Base-by-base conservation (phyloP, 1,284 basidiomycete genomes). In the Apiotrichum sp. region DNA sequence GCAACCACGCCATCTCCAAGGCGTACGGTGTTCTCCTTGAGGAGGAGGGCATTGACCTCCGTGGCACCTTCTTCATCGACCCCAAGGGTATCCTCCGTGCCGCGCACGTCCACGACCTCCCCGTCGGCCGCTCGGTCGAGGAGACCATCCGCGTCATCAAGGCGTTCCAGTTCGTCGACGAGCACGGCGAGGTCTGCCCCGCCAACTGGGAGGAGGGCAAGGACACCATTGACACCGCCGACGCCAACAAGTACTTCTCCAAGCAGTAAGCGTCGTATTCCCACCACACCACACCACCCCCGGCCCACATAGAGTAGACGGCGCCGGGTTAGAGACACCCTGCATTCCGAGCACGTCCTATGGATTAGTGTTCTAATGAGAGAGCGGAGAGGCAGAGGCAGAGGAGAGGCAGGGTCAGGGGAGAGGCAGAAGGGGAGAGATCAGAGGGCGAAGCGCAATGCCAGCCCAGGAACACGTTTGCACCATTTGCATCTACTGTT, bases 141-240 rank as follows among this genome's bases (percentile, higher is more conserved):
- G 90, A 93, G 79, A 91, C 89, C 6, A 72, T 92, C 62, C 86
- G 90, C 59, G 83, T 93, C 56, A 78, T 93, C 77, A 86, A 93
- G 78, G 90, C 90, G 11, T 92, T 93, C 86, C 89, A 93, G 72
- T 73, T 73, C 66, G 69, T 66, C 51, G 89, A 93, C 64, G 80
- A 86, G 75, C 82, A 90, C 71, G 90, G 90, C 47, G 89, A 93
- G 75, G 89, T 91, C 50, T 93, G 90, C 81, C 90, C 90, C 29
- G 86, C 85, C 32, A 88, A 88, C 78, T 93, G 90, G 91, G 69
- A 75, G 64, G 67, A 71, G 62, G 71, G 69, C 52, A 62, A 62
- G 50, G 68, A 66, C 59, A 71, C 68, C 34, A 70, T 69, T 57
- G 68, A 75, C 62, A 73, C 71, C 41, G 61, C 57, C 43, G 82